Conservation (phyloP, 2,329 filamentous ascomycete species). For the Dissoconium aciculare region DNA sequence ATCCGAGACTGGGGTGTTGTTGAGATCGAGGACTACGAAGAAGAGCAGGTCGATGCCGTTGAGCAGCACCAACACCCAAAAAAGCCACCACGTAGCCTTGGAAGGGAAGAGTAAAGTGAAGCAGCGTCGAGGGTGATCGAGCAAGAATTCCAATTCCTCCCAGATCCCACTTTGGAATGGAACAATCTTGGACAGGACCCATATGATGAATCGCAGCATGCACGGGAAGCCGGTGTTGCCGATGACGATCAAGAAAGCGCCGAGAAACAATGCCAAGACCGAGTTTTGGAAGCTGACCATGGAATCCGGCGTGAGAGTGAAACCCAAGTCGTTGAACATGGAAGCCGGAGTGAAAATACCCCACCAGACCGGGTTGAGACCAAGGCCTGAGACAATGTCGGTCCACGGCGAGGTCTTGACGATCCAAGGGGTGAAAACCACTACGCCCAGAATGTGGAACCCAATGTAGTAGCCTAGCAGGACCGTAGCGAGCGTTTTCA, state of each 20-base stretch:
- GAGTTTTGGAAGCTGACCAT: slow-evolving; percentile 80
- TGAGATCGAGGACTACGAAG: slow-evolving; percentile 75
- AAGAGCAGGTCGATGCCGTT: slow-evolving; percentile 82
- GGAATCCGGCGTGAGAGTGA: slow-evolving; percentile 80
- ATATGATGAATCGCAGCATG: slow-evolving; percentile 87
- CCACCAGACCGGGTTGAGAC: slow-evolving; percentile 67
- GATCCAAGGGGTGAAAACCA: slow-evolving; percentile 72
- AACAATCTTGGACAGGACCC: slow-evolving; percentile 54
- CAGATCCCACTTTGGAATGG: slow-evolving; percentile 56
- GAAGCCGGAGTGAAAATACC: slow-evolving; percentile 77
- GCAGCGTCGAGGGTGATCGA: slow-evolving; percentile 89
- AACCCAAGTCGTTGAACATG: slow-evolving; percentile 89
- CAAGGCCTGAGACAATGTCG: slow-evolving; percentile 42
- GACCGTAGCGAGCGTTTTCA: slow-evolving; percentile 72
- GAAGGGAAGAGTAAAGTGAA: slow-evolving; percentile 90
- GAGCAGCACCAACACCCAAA: slow-evolving; percentile 65
- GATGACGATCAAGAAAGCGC: slow-evolving; percentile 78
- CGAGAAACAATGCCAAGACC: slow-evolving; percentile 57
- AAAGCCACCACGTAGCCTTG: slow-evolving; percentile 88
- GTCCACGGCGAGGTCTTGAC: slow-evolving; percentile 47
- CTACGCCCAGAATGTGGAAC: slow-evolving; percentile 62
- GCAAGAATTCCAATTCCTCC: slow-evolving; percentile 79
- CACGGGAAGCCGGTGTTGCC: slow-evolving; percentile 93
- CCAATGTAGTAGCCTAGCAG: slow-evolving; percentile 66
- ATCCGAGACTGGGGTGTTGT: slow-evolving; percentile 48